Evolutionary conservation across 441 rosid genomes (phyloP).

Genomic region (Euphorbia celastroides): DNA sequence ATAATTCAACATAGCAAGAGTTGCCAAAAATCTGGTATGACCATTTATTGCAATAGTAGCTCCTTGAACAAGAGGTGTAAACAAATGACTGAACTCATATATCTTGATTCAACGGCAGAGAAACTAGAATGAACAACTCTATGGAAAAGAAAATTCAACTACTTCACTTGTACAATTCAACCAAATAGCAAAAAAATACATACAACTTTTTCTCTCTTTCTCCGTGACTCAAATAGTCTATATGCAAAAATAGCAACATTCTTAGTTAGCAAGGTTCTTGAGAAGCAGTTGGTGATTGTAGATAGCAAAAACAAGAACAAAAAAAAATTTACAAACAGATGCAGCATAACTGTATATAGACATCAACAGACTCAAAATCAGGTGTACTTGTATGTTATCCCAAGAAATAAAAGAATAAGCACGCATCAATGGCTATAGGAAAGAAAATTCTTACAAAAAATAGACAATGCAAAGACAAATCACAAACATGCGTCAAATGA

Average conservation of each 20-base stretch:
- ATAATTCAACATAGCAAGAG: constrained; percentile 15
- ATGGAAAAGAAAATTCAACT: background rate
- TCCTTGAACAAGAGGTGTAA: background rate
- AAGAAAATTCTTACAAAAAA: background rate
- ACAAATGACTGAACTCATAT: background rate
- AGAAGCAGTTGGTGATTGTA: background rate
- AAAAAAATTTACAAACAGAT: background rate
- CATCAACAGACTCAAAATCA: constrained; percentile 2
- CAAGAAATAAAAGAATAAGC: background rate
- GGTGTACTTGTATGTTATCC: background rate
- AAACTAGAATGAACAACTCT: background rate
- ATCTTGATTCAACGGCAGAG: background rate
- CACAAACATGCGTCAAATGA: background rate
- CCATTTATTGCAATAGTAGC: background rate
- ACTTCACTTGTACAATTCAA: background rate
- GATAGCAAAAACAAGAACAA: background rate
- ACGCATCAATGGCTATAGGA: background rate
- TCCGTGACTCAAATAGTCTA: constrained; percentile 5
- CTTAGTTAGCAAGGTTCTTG: background rate
- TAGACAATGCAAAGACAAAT: background rate
- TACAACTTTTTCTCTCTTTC: background rate
- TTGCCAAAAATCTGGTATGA: background rate
- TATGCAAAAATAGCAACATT: background rate
- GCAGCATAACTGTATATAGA: background rate
- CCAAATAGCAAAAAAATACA: background rate